phyloP scores from a whole-genome alignment of 176 grass and related monocot genomes.

The Coix lacrymajobi region DNA sequence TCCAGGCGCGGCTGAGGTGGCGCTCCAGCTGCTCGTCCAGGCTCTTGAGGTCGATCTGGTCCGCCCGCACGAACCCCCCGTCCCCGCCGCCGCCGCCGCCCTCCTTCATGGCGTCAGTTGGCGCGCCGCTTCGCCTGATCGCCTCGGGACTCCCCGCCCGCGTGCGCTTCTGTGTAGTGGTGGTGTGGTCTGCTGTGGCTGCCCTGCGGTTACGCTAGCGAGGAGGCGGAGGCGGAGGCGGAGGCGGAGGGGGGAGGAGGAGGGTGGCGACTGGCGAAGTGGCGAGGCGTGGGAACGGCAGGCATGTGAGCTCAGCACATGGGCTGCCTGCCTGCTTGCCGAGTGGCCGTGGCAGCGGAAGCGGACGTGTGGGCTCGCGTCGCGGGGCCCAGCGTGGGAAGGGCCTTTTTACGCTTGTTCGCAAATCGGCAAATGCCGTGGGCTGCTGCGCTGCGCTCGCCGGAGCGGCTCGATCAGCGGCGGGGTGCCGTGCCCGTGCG shows the following conservation, averaged over 20 bases:
- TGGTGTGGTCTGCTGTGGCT: background rate
- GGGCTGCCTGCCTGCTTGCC: conserved; percentile 23
- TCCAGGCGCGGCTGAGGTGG: conserved; percentile 72
- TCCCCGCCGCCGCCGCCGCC: conserved; percentile 15
- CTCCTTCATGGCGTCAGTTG: conserved; percentile 34
- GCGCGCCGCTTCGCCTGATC: background rate
- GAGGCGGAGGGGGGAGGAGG: background rate
- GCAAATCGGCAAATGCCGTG: background rate
- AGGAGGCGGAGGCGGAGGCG: background rate
- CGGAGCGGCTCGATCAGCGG: conserved; percentile 6
- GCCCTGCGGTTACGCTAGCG: background rate
- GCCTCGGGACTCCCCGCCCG: background rate
- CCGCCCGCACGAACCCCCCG: conserved; percentile 76
- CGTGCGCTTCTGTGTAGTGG: background rate
- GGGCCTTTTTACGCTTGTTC: background rate
- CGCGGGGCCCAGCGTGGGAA: background rate
- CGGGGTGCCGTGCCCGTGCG: background rate
- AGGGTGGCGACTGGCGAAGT: conserved; percentile 7
- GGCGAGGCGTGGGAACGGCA: background rate
- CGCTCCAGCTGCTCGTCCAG: conserved; percentile 96
- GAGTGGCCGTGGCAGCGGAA: background rate
- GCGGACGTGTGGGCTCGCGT: conserved; percentile 12
- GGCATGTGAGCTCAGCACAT: conserved; percentile 49
- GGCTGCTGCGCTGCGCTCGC: background rate
- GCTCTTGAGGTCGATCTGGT: conserved; percentile 99